These are phyloP conservation scores for Boletus speciosus DNA, from an alignment of 768 basidiomycete genomes.

Conservation along the genomic window DNA sequence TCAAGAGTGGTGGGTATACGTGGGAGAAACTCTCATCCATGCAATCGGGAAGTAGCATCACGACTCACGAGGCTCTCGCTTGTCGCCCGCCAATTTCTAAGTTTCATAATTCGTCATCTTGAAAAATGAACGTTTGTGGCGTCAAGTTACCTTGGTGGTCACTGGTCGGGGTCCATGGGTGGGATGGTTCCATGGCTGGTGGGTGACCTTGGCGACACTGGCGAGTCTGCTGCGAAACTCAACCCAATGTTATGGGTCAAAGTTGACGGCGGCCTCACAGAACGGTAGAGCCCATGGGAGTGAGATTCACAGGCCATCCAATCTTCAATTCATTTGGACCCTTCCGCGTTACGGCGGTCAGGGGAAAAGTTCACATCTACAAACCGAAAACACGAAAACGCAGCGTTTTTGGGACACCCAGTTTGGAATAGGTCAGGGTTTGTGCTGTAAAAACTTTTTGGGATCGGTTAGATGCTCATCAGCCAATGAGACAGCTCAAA, in stretches of 20 bases:
- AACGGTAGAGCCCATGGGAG: neutral
- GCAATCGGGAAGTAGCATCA: too few species aligned
- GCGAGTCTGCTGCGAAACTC: neutral
- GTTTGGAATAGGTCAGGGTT: too few species aligned
- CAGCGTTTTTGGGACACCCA: too few species aligned
- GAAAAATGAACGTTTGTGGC: too few species aligned
- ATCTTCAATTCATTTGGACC: neutral
- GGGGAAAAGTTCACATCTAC: too few species aligned
- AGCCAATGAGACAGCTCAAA: too few species aligned
- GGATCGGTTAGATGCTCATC: too few species aligned
- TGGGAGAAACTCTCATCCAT: neutral
- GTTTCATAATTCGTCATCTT: neutral
- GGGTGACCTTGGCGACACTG: neutral
- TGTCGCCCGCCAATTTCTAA: neutral
- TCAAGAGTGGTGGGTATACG: neutral
- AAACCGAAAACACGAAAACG: too few species aligned
- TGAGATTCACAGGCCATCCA: neutral
- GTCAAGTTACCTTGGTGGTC: neutral
- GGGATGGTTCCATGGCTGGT: neutral
- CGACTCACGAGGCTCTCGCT: neutral
- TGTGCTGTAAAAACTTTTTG: too few species aligned
- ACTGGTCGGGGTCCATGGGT: neutral
- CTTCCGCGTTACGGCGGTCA: too few species aligned
- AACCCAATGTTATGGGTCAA: neutral
- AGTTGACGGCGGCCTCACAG: neutral